Percentiles rank a stretch among this genome's conserved stretches.
Evolutionary conservation across 2,329 filamentous ascomycete species (phyloP).

Genomic region (Colletotrichum acutatum): DNA sequence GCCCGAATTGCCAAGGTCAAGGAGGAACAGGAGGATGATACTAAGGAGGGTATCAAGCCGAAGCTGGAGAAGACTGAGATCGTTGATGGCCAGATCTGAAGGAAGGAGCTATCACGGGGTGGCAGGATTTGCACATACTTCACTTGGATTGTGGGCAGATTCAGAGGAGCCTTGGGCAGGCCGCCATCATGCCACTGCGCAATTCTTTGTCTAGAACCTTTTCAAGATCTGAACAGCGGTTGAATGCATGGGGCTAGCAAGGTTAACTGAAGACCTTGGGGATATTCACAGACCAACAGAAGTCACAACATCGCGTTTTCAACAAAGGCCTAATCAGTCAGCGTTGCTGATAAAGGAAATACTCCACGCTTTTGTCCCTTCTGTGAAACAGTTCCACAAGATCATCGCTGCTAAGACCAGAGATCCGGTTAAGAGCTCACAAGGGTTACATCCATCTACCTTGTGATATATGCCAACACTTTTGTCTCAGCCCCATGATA

Average conservation of each 20-base stretch:
- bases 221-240: neutral
- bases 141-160: neutral
- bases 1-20: neutral
- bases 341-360: too few species aligned
- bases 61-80: too few species aligned
- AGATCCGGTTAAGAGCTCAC: too few species aligned
- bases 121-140: neutral
- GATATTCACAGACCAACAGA: neutral
- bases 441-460: too few species aligned
- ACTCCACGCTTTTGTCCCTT: too few species aligned
- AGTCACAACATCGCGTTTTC: neutral
- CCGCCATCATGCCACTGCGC: neutral
- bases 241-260: neutral
- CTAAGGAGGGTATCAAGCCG: too few species aligned
- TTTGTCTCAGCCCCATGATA: too few species aligned
- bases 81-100: too few species aligned
- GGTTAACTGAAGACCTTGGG: neutral
- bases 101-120: too few species aligned
- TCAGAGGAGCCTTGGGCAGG: neutral
- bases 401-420: too few species aligned
- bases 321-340: neutral
- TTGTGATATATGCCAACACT: too few species aligned
- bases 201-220: neutral
- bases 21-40: neutral
- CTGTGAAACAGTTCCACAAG: too few species aligned